Conservation (phyloP, 2,329 filamentous ascomycete species). For the Trichoderma sp. region DNA sequence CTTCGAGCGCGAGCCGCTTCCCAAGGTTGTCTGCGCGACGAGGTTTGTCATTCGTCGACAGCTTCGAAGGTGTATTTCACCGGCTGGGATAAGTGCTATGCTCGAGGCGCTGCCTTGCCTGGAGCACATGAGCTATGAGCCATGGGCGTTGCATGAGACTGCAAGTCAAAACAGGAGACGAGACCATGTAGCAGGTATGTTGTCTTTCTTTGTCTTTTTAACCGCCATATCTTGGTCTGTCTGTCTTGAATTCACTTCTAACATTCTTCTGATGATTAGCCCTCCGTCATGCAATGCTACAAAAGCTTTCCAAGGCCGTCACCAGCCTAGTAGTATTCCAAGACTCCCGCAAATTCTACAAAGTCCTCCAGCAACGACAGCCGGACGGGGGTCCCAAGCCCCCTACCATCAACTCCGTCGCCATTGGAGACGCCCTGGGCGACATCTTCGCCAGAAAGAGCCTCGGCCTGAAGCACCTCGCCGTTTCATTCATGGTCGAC, state of each 20-base stretch:
- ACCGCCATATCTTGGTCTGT: background rate
- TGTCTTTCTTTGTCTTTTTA: background rate
- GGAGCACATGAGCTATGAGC: constrained; percentile 33
- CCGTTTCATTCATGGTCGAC: constrained; percentile 31
- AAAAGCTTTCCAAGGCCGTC: constrained; percentile 27
- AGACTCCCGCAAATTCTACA: constrained; percentile 28
- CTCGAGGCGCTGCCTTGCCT: constrained; percentile 28
- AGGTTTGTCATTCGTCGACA: constrained; percentile 35
- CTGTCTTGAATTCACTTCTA: background rate
- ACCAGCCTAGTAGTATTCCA: constrained; percentile 31
- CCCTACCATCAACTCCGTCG: background rate
- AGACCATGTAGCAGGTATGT: background rate
- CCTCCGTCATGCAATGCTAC: constrained; percentile 4
- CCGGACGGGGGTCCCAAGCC: background rate
- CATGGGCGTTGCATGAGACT: constrained; percentile 30
- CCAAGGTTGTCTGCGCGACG: constrained; percentile 31
- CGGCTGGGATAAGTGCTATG: constrained; percentile 22
- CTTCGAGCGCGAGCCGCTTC: constrained; percentile 14
- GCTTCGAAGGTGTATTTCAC: constrained; percentile 30
- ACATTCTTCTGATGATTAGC: constrained; percentile 21
- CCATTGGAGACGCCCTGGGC: constrained; percentile 7
- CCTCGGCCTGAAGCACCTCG: constrained; percentile 29
- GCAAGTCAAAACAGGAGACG: background rate
- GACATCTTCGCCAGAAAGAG: constrained; percentile 21
- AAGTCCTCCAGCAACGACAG: background rate